Percentiles rank a stretch among this genome's conserved stretches.
Conservation (phyloP, 805 yeast genomes). For the Helenozyma rhizophorensis region DNA sequence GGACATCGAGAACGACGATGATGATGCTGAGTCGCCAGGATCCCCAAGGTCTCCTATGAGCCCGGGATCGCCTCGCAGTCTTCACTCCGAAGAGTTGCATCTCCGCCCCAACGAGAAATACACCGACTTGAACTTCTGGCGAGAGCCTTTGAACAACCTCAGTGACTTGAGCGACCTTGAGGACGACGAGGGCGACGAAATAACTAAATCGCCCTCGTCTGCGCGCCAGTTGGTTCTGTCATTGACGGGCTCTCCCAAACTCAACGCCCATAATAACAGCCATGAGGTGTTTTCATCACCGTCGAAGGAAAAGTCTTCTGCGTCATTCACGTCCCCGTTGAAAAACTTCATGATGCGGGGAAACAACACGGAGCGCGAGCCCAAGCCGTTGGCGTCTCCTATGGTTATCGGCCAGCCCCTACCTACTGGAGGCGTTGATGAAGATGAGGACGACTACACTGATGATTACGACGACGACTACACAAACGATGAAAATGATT, state of each 20-base stretch:
- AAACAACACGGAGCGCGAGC: slow-evolving; percentile 18
- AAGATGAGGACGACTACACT: slow-evolving; percentile 8
- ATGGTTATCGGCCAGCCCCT: slow-evolving; percentile 17
- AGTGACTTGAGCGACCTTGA: slow-evolving; percentile 57
- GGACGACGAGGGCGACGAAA: slow-evolving; percentile 24
- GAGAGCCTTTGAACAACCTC: slow-evolving; percentile 68
- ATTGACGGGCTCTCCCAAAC: slow-evolving; percentile 8
- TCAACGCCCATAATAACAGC: slow-evolving; percentile 1
- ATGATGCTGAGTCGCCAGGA: slow-evolving; percentile 2
- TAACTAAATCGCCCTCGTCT: slow-evolving; percentile 3
- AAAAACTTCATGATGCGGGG: slow-evolving; percentile 39
- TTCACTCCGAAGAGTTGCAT: slow-evolving; percentile 20
- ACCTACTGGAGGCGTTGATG: slow-evolving; percentile 12
- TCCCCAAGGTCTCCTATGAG: slow-evolving; percentile 19
- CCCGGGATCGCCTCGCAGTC: slow-evolving; percentile 21
- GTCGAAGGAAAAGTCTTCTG: slow-evolving; percentile 25
- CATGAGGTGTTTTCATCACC: slow-evolving; percentile 1
- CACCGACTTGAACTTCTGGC: slow-evolving; percentile 90
- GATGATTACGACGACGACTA: slow-evolving; percentile 10
- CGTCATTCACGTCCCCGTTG: slow-evolving; percentile 38
- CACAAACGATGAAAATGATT: slow-evolving; percentile 7
- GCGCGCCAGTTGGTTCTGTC: slow-evolving; percentile 4
- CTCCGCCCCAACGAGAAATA: slow-evolving; percentile 53
- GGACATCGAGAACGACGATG: slow-evolving; percentile 6
- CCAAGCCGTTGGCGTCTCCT: slow-evolving; percentile 25